phyloP scores from a whole-genome alignment of 2,329 filamentous ascomycete genomes.

The Fusarium fracticaudum region DNA sequence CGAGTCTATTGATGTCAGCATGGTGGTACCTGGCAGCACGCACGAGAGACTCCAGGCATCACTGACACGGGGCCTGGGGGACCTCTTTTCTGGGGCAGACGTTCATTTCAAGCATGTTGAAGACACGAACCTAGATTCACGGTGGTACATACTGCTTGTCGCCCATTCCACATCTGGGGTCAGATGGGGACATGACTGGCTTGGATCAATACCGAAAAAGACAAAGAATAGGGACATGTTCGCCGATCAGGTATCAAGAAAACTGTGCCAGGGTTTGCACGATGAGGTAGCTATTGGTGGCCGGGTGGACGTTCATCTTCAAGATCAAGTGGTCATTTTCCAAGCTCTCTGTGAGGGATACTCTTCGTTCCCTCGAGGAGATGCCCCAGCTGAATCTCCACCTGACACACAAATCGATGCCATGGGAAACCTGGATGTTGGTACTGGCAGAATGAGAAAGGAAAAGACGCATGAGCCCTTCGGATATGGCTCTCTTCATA shows the following conservation, averaged over 20 bases:
- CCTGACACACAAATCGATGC: constrained; percentile 39
- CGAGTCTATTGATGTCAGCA: constrained; percentile 59
- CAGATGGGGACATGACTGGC: constrained; percentile 60
- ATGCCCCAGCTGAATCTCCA: constrained; percentile 21
- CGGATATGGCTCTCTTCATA: constrained; percentile 65
- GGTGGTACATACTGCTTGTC: constrained; percentile 67
- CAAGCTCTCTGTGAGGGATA: constrained; percentile 65
- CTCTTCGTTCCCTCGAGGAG: constrained; percentile 56
- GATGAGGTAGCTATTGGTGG: constrained; percentile 57
- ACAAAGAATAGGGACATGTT: constrained; percentile 41
- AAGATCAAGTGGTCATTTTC: constrained; percentile 70
- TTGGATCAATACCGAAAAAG: constrained; percentile 55
- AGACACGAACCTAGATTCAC: constrained; percentile 60
- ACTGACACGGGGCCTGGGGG: constrained; percentile 52
- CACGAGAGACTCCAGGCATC: constrained; percentile 53
- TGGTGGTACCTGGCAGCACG: constrained; percentile 59
- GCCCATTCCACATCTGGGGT: constrained; percentile 58
- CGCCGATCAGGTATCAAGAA: constrained; percentile 54
- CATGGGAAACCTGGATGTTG: constrained; percentile 44
- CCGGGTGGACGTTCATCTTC: constrained; percentile 65
- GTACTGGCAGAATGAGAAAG: constrained; percentile 45
- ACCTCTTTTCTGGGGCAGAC: constrained; percentile 55
- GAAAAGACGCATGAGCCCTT: constrained; percentile 62
- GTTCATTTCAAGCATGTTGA: constrained; percentile 58
- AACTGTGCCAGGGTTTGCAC: constrained; percentile 57